Conservation (phyloP, 768 basidiomycete genomes). For the Trichaptum fuscoviolaceum region DNA sequence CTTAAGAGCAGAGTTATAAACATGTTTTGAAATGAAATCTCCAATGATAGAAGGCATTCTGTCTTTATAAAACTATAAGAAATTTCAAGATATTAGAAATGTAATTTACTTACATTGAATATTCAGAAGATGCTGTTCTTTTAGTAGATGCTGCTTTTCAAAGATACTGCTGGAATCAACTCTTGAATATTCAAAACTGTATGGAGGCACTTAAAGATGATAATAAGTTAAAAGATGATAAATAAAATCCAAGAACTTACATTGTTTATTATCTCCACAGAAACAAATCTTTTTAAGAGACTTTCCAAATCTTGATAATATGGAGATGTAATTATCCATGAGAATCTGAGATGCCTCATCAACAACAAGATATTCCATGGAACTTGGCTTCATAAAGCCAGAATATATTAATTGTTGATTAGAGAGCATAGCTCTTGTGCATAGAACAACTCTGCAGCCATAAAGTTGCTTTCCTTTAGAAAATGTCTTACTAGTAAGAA, state of each 20-base stretch:
- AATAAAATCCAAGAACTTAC: conserved; percentile 20
- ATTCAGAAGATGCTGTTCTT: conserved; percentile 50
- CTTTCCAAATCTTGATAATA: conserved; percentile 20
- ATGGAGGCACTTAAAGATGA: conserved; percentile 64
- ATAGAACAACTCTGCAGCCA: conserved; percentile 57
- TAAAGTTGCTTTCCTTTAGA: conserved; percentile 19
- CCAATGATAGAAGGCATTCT: conserved; percentile 84
- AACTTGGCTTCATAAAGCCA: conserved; percentile 22
- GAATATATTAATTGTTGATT: conserved; percentile 15
- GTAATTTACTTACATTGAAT: conserved; percentile 59
- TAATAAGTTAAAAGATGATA: not conserved
- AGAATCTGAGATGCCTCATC: conserved; percentile 33
- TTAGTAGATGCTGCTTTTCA: conserved; percentile 58
- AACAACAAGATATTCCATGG: conserved; percentile 27
- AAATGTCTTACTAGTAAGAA: conserved; percentile 39
- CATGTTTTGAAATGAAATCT: conserved; percentile 56
- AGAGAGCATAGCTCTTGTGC: conserved; percentile 76
- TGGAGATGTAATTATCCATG: conserved; percentile 26
- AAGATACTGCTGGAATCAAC: conserved; percentile 68
- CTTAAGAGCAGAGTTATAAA: conserved; percentile 59
- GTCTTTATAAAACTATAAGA: conserved; percentile 38
- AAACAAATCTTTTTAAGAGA: conserved; percentile 32
- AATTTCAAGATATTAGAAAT: conserved; percentile 2
- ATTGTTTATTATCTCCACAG: conserved; percentile 38
- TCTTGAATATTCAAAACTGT: conserved; percentile 63